phyloP scores from a whole-genome alignment of 495 filamentous ascomycete genomes.

The Tuber microsphaerosporum region DNA sequence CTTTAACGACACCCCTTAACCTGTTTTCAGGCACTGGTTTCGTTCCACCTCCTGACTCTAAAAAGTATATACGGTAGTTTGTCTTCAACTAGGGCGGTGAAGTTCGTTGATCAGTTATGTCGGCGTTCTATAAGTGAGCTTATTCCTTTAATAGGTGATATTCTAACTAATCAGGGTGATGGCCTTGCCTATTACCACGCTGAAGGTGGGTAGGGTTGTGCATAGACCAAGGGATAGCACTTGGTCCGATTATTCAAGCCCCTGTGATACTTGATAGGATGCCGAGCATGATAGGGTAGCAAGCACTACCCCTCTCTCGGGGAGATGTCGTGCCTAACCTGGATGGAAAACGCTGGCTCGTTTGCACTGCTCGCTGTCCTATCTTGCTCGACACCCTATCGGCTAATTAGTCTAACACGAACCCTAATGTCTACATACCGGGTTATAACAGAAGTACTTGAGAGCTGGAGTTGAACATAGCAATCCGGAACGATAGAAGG shows the following conservation, averaged over 20 bases:
- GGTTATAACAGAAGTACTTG: background rate
- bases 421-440: background rate
- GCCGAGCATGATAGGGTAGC: background rate
- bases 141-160: too few relatives aligned
- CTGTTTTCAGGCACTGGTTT: too few relatives aligned
- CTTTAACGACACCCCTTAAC: background rate
- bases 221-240: background rate
- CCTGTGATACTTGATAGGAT: background rate
- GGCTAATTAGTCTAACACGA: background rate
- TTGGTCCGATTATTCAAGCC: background rate
- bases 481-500: background rate
- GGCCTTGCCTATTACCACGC: too few relatives aligned
- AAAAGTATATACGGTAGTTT: too few relatives aligned
- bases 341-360: background rate
- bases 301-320: background rate
- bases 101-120: too few relatives aligned
- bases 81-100: too few relatives aligned
- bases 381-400: background rate
- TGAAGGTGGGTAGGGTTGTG: too few relatives aligned
- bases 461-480: background rate
- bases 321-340: background rate
- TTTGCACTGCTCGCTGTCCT: background rate
- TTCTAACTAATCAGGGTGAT: too few relatives aligned
- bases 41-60: too few relatives aligned
- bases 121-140: too few relatives aligned